Evolutionary conservation across 192 early-diverging fungal species (phyloP).

Genomic region (Coemansia sp.): DNA sequence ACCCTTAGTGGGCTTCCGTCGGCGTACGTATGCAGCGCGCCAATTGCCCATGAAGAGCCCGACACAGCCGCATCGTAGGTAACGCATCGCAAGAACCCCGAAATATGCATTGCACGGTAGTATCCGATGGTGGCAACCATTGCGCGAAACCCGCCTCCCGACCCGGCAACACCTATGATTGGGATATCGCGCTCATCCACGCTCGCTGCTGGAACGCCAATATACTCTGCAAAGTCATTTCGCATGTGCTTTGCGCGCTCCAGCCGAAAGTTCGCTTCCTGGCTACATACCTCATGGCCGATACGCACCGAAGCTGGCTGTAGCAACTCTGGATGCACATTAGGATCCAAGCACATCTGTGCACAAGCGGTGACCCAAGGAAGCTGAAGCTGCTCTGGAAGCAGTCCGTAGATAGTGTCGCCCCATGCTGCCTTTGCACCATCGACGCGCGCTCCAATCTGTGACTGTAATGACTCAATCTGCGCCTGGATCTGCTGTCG

Average conservation of each 20-base stretch:
- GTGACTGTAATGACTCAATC: conserved; percentile 23
- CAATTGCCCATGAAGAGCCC: conserved; percentile 44
- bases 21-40: conserved; percentile 40
- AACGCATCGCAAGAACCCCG: conserved; percentile 66
- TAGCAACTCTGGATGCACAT: conserved; percentile 33
- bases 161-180: conserved; percentile 68
- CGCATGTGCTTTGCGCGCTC: conserved; percentile 48
- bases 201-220: conserved; percentile 64
- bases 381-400: conserved; percentile 41
- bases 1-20: conserved; percentile 39
- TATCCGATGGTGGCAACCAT: conserved; percentile 77
- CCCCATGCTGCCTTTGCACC: conserved; percentile 23
- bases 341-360: conserved; percentile 26
- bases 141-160: conserved; percentile 81
- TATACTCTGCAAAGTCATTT: conserved; percentile 74
- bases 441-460: conserved; percentile 25
- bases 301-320: conserved; percentile 34
- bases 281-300: conserved; percentile 26
- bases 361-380: conserved; percentile 44
- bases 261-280: conserved; percentile 32
- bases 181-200: conserved; percentile 71
- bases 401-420: conserved; percentile 28
- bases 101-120: conserved; percentile 63
- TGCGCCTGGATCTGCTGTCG: conserved; percentile 24
- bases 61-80: conserved; percentile 71